These are phyloP conservation scores for Aspergillus candidus DNA, from an alignment of 2,329 filamentous ascomycete species.

Conservation along the genomic window DNA sequence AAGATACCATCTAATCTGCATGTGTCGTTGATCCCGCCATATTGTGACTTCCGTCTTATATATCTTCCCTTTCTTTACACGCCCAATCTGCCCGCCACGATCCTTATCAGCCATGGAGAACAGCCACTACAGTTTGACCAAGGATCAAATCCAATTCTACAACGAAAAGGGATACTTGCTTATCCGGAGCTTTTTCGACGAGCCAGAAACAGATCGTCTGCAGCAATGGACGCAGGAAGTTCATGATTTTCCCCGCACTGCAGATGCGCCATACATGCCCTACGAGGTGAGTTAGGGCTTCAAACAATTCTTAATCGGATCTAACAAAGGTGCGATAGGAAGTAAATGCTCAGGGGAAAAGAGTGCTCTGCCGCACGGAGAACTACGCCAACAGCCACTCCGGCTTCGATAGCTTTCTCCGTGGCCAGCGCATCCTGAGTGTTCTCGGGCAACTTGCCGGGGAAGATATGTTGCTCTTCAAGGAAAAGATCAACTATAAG, in stretches of 20 bases:
- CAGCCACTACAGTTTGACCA: slow-evolving; percentile 12
- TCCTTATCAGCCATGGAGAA: slow-evolving; percentile 15
- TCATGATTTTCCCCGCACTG: slow-evolving; percentile 27
- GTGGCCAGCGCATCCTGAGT: slow-evolving; percentile 25
- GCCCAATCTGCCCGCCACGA: not conserved
- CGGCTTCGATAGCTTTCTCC: slow-evolving; percentile 32
- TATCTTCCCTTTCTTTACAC: too few relatives aligned
- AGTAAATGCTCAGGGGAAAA: slow-evolving; percentile 26
- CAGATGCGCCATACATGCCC: slow-evolving; percentile 27
- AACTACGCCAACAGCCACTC: slow-evolving; percentile 29
- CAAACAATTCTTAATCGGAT: not conserved
- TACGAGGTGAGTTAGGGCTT: slow-evolving; percentile 19
- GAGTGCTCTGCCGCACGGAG: slow-evolving; percentile 29
- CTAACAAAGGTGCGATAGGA: slow-evolving; percentile 11
- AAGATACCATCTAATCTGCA: too few relatives aligned
- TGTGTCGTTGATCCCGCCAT: too few relatives aligned
- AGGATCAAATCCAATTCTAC: slow-evolving; percentile 21
- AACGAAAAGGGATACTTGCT: slow-evolving; percentile 27
- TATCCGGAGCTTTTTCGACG: slow-evolving; percentile 18
- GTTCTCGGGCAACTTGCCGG: slow-evolving; percentile 30
- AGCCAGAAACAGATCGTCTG: slow-evolving; percentile 14
- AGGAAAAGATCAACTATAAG: slow-evolving; percentile 43
- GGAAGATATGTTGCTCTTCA: slow-evolving; percentile 39
- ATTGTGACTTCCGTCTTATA: too few relatives aligned
- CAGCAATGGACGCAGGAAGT: slow-evolving; percentile 32